Conservation (phyloP, 257 asterid species). For the Solanum tacnaense region DNA sequence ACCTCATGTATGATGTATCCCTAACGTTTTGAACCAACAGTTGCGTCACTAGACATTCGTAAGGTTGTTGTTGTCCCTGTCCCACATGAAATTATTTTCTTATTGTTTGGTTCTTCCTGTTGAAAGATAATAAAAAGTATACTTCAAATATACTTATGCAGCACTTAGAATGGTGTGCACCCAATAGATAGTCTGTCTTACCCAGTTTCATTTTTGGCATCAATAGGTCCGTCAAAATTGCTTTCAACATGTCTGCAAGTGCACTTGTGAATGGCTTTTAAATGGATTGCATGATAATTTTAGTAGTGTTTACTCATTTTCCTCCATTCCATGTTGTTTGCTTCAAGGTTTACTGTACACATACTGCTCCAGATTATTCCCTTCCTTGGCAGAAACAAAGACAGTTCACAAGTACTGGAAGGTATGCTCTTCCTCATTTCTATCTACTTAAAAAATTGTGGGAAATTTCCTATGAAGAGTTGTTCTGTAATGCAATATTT, state of each 20-base stretch:
- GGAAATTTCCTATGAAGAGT: not conserved
- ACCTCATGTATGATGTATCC: not conserved
- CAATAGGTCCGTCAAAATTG: not conserved
- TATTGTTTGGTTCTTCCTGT: not conserved
- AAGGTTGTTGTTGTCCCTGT: not conserved
- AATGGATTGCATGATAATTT: not conserved
- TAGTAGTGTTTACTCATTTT: not conserved
- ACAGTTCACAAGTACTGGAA: conserved; percentile 88
- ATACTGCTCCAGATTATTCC: conserved; percentile 90
- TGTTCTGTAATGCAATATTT: not conserved
- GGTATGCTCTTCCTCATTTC: conserved; percentile 38
- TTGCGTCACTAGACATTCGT: not conserved
- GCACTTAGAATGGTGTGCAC: not conserved
- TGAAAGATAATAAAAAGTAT: not conserved
- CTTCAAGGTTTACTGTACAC: conserved; percentile 80
- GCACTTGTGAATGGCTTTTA: not conserved
- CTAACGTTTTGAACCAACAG: not conserved
- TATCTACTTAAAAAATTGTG: not conserved
- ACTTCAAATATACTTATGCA: not conserved
- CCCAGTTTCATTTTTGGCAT: not conserved
- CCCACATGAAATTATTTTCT: not conserved
- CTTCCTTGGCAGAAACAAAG: conserved; percentile 98
- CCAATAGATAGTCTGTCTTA: not conserved
- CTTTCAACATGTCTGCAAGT: not conserved
- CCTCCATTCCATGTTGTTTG: not conserved